Base-by-base conservation (phyloP, 2,329 filamentous ascomycete genomes). In the Mariannaea elegans region DNA sequence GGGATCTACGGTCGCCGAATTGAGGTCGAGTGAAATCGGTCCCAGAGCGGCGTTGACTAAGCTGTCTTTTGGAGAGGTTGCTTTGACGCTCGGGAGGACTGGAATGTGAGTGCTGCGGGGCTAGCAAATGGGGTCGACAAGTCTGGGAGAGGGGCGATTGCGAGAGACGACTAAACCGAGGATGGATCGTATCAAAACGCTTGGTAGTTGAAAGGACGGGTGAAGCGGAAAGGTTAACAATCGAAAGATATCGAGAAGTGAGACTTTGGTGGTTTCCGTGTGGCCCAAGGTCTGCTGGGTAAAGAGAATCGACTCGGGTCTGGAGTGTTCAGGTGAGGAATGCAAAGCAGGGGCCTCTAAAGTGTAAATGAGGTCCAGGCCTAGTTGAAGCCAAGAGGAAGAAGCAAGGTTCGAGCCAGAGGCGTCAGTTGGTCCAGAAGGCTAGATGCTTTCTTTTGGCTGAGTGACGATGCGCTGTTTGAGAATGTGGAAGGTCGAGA, bases 361-460 rank as follows among this genome's bases (percentile, higher is more conserved):
- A 68, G 67, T 65, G 56, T 69, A 68, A 63, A 65, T 49, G 66
- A 64, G 65, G 67, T 65, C 67, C 59, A 65, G 63, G 56, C 63
- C 61, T 53, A 38, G 50, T 54, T 39, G 47, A 65, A 58, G 49
- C 55, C 57, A 66, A 58, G 65, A 64, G 63, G 54, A 61, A 63
- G 42, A 51, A 57, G 42, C 44, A 65, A 54, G 56, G 59, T 59
- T 59, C 56, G 27, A 53, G 34, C 45, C 56, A 54, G 34, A 45
- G 50, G 31, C 41, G 50, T 24, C 29, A 46, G 55, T 42, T 49
- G 34, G 44, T 39, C 44, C 49, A 45, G 56, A 45, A 44, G 38
- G 49, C 42, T 38, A 36, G 49, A 49, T 59, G 31, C 56, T 50
- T 54, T 16, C 12, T 27, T 49, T 39, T 49, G 34, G 44, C 29